Evolutionary conservation across 495 filamentous ascomycete species (phyloP).

Genomic region (Aspergillus steynii): DNA sequence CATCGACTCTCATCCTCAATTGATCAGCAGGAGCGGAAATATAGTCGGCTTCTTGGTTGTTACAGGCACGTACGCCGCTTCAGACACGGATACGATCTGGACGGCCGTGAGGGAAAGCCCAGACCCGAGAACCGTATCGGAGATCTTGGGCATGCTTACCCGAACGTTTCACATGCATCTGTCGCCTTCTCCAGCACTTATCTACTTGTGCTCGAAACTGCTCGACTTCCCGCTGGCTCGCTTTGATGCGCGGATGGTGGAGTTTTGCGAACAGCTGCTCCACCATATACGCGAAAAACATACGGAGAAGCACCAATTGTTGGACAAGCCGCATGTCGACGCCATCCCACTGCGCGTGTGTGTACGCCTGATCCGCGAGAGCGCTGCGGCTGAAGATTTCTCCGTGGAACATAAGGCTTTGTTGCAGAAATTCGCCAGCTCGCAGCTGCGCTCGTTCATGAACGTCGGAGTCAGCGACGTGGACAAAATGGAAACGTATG

Average conservation of each 20-base stretch:
- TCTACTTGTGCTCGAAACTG: constrained; percentile 77
- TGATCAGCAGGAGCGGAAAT: constrained; percentile 78
- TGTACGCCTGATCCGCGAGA: constrained; percentile 68
- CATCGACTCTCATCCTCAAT: constrained; percentile 86
- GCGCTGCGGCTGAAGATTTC: constrained; percentile 42
- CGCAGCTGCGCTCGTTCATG: constrained; percentile 54
- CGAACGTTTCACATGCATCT: constrained; percentile 62
- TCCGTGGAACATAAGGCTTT: constrained; percentile 39
- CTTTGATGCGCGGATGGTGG: constrained; percentile 55
- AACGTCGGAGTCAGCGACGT: constrained; percentile 47
- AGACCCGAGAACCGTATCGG: constrained; percentile 80
- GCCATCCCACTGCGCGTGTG: constrained; percentile 50
- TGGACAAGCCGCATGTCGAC: constrained; percentile 30
- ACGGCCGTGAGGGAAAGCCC: constrained; percentile 77
- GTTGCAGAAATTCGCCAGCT: constrained; percentile 60
- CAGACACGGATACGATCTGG: constrained; percentile 82
- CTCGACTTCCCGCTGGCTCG: constrained; percentile 63
- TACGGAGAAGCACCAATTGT: constrained; percentile 19
- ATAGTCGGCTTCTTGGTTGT: constrained; percentile 88
- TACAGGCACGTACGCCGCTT: constrained; percentile 68
- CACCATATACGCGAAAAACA: constrained; percentile 36
- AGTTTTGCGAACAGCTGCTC: constrained; percentile 45
- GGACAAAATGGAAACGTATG: constrained; percentile 55
- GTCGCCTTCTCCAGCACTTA: constrained; percentile 46
- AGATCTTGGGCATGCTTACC: constrained; percentile 73